Conservation (phyloP, 2,329 filamentous ascomycete genomes). For the Emmonsiellopsis sp. region DNA sequence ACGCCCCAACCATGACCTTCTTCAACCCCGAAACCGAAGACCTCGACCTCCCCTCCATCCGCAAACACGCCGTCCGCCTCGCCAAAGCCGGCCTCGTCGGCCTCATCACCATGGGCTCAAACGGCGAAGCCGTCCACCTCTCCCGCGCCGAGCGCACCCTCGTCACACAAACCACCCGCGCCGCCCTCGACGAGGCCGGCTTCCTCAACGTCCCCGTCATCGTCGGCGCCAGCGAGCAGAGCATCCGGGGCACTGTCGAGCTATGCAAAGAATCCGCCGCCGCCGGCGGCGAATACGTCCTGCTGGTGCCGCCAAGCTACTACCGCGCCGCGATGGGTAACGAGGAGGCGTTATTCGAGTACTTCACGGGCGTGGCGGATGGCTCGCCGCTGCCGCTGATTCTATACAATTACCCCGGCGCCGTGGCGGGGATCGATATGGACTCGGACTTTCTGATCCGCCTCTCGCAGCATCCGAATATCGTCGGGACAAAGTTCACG, state of each 20-base stretch:
- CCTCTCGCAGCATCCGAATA: constrained; percentile 70
- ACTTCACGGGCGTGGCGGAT: constrained; percentile 67
- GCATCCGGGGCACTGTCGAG: constrained; percentile 67
- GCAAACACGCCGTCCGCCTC: constrained; percentile 68
- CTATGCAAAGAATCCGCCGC: constrained; percentile 56
- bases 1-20: constrained; percentile 84
- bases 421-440: constrained; percentile 78
- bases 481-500: constrained; percentile 82
- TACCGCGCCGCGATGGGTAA: constrained; percentile 64
- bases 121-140: constrained; percentile 80
- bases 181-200: constrained; percentile 71
- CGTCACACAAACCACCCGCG: constrained; percentile 66
- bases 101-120: constrained; percentile 79
- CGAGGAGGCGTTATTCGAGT: constrained; percentile 62
- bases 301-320: constrained; percentile 73
- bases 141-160: constrained; percentile 64
- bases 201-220: constrained; percentile 67
- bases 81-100: constrained; percentile 68
- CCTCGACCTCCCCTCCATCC: constrained; percentile 68
- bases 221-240: constrained; percentile 70
- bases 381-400: constrained; percentile 64
- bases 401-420: constrained; percentile 84
- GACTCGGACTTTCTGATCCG: constrained; percentile 77
- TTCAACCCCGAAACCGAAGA: constrained; percentile 76
- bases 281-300: constrained; percentile 67